phyloP scores from a whole-genome alignment of 73 alveolate species.

The Symbiodinium pilosum region DNA sequence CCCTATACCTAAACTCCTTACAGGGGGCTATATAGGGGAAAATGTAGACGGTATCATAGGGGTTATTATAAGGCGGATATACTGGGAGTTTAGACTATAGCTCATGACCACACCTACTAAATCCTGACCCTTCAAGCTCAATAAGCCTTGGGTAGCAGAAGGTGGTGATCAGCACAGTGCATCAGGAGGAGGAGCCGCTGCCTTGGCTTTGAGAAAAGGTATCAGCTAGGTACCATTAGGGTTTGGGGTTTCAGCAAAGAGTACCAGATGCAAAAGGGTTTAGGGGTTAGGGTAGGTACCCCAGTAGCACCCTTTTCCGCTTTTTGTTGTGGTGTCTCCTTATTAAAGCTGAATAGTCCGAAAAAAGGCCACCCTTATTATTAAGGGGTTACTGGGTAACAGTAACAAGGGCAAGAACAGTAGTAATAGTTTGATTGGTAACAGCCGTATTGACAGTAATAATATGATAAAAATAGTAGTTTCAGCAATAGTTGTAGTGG shows the following conservation, averaged over 20 bases:
- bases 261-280: too few relatives aligned
- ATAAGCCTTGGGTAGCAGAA: background rate
- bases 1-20: too few relatives aligned
- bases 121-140: background rate
- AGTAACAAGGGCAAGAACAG: background rate
- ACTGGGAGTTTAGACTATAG: too few relatives aligned
- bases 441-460: background rate
- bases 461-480: background rate
- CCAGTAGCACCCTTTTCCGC: too few relatives aligned
- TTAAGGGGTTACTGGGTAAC: background rate
- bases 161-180: slow-evolving; percentile 38
- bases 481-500: background rate
- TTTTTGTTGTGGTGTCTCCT: too few relatives aligned
- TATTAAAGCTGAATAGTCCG: too few relatives aligned
- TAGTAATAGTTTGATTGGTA: background rate
- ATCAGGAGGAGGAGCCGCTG: slow-evolving; percentile 36
- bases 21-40: too few relatives aligned
- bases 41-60: too few relatives aligned
- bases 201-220: background rate
- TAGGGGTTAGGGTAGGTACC: too few relatives aligned
- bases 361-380: too few relatives aligned
- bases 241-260: background rate
- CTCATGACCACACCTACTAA: too few relatives aligned
- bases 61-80: too few relatives aligned
- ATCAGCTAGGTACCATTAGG: background rate